Percentiles rank a stretch among this genome's conserved stretches.
phyloP scores from a whole-genome alignment of 768 basidiomycete genomes.

The Lyophyllum decastes region DNA sequence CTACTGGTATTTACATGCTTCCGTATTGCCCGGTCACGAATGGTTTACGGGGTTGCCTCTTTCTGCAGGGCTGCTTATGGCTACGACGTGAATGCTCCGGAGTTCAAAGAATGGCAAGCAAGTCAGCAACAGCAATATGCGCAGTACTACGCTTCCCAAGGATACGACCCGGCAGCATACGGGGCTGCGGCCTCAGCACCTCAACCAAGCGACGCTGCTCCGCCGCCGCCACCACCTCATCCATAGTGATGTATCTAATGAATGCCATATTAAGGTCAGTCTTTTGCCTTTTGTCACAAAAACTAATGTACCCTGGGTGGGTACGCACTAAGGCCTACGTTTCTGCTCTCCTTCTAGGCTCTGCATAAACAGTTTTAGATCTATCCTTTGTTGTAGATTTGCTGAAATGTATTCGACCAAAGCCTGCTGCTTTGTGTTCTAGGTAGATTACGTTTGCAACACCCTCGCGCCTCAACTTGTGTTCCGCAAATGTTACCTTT shows the following conservation, averaged over 20 bases:
- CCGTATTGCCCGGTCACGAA: not conserved
- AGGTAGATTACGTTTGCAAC: not conserved
- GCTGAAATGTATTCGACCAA: not conserved
- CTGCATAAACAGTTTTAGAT: not conserved
- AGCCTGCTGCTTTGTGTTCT: not conserved
- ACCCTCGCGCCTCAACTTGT: too few species aligned
- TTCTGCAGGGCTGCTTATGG: constrained; percentile 75
- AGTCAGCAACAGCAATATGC: constrained; percentile 73
- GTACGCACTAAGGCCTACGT: constrained; percentile 9
- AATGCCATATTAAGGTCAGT: not conserved
- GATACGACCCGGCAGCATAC: constrained; percentile 35
- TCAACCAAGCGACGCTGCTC: constrained; percentile 29
- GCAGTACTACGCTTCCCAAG: constrained; percentile 69
- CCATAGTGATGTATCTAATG: constrained; percentile 11
- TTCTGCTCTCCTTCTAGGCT: not conserved
- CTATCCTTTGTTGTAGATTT: not conserved
- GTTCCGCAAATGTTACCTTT: too few species aligned
- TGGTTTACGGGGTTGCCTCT: not conserved
- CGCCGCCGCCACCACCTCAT: constrained; percentile 36
- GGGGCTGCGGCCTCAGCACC: constrained; percentile 19
- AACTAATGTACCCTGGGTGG: constrained; percentile 8
- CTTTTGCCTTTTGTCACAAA: not conserved
- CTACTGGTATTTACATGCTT: constrained; percentile 50
- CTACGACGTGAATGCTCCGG: constrained; percentile 80
- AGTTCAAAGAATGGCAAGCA: constrained; percentile 83